A percentile compares a stretch with the other conserved stretches of the same genome.
Conservation (phyloP, 768 basidiomycete genomes). For the Lepiota brunneoincarnata region DNA sequence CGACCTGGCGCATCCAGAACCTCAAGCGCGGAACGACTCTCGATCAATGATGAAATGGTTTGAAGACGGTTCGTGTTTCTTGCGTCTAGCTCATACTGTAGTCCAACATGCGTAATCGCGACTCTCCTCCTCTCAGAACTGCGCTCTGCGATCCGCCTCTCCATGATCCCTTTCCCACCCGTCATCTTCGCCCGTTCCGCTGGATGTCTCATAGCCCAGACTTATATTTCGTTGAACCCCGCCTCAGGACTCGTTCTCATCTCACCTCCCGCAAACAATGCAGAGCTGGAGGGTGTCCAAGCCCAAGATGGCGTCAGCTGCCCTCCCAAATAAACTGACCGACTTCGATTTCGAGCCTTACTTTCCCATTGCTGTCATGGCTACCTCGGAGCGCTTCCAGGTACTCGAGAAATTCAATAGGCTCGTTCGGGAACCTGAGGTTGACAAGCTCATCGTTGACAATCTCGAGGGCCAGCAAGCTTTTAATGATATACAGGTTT, state of each 20-base stretch:
- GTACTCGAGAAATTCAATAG: conserved; percentile 34
- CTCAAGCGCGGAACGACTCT: conserved; percentile 12
- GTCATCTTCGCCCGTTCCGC: conserved; percentile 49
- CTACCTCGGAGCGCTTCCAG: conserved; percentile 28
- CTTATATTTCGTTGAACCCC: conserved; percentile 68
- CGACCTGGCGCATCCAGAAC: conserved; percentile 28
- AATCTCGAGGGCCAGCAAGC: conserved; percentile 35
- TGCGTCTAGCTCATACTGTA: too few species aligned
- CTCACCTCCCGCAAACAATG: conserved; percentile 47
- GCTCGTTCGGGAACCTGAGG: conserved; percentile 33
- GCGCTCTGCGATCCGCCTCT: conserved; percentile 36
- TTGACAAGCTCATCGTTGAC: conserved; percentile 35
- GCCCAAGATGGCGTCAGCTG: neutral
- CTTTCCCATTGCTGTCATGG: conserved; percentile 59
- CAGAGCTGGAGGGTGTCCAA: conserved; percentile 22
- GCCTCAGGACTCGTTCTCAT: conserved; percentile 62
- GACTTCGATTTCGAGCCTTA: conserved; percentile 63
- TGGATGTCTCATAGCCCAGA: conserved; percentile 57
- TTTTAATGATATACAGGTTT: conserved; percentile 41
- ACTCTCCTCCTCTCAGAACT: conserved; percentile 32
- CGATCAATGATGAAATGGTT: conserved; percentile 16
- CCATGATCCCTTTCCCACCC: conserved; percentile 52
- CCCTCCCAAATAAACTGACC: conserved; percentile 33
- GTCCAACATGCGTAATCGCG: neutral
- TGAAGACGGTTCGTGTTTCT: conserved; percentile 17